Evolutionary conservation across 2,329 filamentous ascomycete genomes (phyloP), one percentile per base, ranked within the genome.

Genomic region (Chaetomiaceae sp.): DNA sequence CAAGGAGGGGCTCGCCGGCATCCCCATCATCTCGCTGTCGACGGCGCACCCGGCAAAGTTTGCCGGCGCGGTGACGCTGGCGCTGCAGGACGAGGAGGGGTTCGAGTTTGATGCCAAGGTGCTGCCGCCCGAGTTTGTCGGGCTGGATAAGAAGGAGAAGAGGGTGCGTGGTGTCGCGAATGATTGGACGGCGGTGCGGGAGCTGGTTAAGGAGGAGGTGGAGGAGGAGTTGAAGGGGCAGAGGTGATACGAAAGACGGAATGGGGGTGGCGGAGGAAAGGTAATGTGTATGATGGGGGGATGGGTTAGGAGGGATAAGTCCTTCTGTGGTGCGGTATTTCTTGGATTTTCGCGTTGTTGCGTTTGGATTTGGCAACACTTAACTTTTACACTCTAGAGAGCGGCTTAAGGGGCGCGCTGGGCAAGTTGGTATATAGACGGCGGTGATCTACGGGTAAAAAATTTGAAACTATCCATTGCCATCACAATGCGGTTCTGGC

Each of bases 21-120:
- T 85, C 48, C 76, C 71, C n/a, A 88, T 95, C 69, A 87, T 99
- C 64, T 85, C 90, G 1, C 82, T 99, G 3, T 89, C 91, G 1
- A 99, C 94, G 2, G 94, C 94, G 2, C 94, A 99, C 71, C 92
- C 94, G 0, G 94, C 92, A 57, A 99, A 99, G 71, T 99, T 99
- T 66, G 84, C 87, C 0, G 82, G 83, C 29, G 91, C 91, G 0
- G 92, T 99, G 1, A 87, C 91, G 62, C 69, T 87, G 44, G 91
- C 92, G 0, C 75, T 97, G 55, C 80, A 83, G 59, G 80, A 80
- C 8, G 78, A 88, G 66, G 69, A 79, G n/a, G 84, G 79, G 1
- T 96, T 95, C 64, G 79, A 83, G 62, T 96, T 96, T 67, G 76
- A 82, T 37, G 70, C 78, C 58, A 81, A 86, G 58, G 87, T 97